phyloP scores from a whole-genome alignment of 345 rosid genomes.

The Eucalyptus dawsonii region DNA sequence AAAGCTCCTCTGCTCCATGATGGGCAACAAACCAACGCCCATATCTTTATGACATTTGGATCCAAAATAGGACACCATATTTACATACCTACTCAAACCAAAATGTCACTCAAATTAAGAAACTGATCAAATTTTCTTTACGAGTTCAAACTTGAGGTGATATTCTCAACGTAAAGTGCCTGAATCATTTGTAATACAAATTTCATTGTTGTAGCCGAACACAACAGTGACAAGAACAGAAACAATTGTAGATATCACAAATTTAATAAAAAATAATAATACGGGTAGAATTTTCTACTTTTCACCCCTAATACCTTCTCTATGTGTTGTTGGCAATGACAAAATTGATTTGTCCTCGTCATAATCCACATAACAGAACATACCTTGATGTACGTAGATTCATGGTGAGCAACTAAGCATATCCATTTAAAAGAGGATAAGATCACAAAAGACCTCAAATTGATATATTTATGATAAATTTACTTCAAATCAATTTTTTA shows the following conservation, averaged over 20 bases:
- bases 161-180: background rate
- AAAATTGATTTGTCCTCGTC: background rate
- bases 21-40: background rate
- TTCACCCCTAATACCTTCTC: background rate
- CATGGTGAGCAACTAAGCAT: background rate
- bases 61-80: background rate
- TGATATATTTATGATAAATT: too few species aligned
- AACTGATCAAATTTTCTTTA: background rate
- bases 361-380: background rate
- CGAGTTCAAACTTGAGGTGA: background rate
- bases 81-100: background rate
- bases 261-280: background rate
- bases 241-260: background rate
- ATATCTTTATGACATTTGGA: background rate
- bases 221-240: background rate
- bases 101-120: background rate
- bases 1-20: background rate
- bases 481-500: too few species aligned
- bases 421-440: background rate
- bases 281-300: background rate
- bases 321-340: background rate
- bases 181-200: background rate
- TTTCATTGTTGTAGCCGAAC: background rate
- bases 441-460: too few species aligned
- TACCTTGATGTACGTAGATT: background rate